Evolutionary conservation across 192 early-diverging fungal genomes (phyloP).

Genomic region (Coemansia aciculifera): DNA sequence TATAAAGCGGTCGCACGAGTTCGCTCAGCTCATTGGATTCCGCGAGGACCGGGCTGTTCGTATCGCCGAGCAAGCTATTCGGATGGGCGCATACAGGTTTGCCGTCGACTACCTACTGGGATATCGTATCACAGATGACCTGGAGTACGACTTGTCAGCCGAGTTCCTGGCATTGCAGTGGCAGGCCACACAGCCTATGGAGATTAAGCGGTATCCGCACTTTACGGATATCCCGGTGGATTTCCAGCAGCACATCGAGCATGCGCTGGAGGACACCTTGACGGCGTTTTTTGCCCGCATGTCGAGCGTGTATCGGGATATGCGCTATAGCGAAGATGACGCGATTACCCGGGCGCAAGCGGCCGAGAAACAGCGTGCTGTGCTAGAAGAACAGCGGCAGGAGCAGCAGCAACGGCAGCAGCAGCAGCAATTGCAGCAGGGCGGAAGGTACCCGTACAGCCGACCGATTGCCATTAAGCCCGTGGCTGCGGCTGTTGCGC

Average conservation of each 20-base stretch:
- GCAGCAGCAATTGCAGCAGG: slow-evolving; percentile 35
- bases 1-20: slow-evolving; percentile 51
- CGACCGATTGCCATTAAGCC: slow-evolving; percentile 18
- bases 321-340: slow-evolving; percentile 75
- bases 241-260: slow-evolving; percentile 58
- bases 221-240: slow-evolving; percentile 39
- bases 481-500: slow-evolving; percentile 12
- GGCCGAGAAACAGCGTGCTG: slow-evolving; percentile 29
- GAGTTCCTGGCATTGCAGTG: slow-evolving; percentile 45
- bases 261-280: slow-evolving; percentile 56
- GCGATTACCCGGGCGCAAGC: slow-evolving; percentile 52
- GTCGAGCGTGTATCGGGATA: slow-evolving; percentile 59
- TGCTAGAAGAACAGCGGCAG: slow-evolving; percentile 44
- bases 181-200: slow-evolving; percentile 16
- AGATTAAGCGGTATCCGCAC: slow-evolving; percentile 32
- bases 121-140: slow-evolving; percentile 47
- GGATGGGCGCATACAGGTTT: slow-evolving; percentile 62
- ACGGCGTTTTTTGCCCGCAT: slow-evolving; percentile 60
- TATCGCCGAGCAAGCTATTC: slow-evolving; percentile 59
- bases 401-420: slow-evolving; percentile 31
- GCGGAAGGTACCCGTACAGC: slow-evolving; percentile 33
- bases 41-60: slow-evolving; percentile 52
- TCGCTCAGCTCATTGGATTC: slow-evolving; percentile 48
- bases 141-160: slow-evolving; percentile 47
- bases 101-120: slow-evolving; percentile 65